Conservation (phyloP, 192 early-diverging fungal genomes). For the Backusella westeae region DNA sequence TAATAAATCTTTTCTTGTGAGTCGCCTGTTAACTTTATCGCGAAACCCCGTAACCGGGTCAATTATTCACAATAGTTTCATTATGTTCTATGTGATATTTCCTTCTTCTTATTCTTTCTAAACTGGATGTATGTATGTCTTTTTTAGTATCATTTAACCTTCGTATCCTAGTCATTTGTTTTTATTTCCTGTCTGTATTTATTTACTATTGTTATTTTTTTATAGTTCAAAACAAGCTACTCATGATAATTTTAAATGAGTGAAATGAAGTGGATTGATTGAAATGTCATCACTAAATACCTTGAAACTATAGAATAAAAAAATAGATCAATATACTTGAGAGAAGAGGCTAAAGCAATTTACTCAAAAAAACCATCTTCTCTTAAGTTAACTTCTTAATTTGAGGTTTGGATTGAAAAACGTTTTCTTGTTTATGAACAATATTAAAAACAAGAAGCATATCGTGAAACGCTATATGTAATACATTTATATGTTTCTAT, state of each 20-base stretch:
- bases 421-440: no score
- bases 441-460: no score
- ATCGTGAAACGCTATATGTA: no score
- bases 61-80: not conserved
- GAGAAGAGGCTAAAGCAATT: not conserved
- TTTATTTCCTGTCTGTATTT: not conserved
- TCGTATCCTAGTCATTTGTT: not conserved
- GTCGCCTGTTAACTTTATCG: not conserved
- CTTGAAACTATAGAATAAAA: not conserved
- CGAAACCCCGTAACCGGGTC: not conserved
- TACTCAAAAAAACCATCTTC: no score
- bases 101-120: not conserved
- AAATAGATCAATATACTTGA: not conserved
- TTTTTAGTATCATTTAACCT: not conserved
- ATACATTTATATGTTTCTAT: no score
- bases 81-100: not conserved
- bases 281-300: not conserved
- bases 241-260: not conserved
- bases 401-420: no score
- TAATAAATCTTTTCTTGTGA: not conserved
- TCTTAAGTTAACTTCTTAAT: no score
- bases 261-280: not conserved
- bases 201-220: not conserved
- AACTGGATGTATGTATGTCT: not conserved
- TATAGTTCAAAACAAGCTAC: not conserved